Evolutionary conservation across 2,329 filamentous ascomycete genomes (phyloP).

Genomic region (Paracorniculantispora psalliotae): DNA sequence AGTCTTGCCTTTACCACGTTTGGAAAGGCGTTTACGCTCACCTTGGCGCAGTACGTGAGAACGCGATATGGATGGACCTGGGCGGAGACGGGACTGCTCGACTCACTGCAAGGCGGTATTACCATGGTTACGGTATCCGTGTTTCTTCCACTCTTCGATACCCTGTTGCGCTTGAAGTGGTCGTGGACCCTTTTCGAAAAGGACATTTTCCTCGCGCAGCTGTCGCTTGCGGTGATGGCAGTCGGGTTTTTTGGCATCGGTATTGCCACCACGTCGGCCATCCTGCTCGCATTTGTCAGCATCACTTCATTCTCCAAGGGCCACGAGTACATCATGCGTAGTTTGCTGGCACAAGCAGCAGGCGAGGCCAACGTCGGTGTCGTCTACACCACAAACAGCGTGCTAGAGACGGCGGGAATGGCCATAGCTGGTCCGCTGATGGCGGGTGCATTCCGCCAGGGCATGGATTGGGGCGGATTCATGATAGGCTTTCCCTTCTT

Average conservation of each 20-base stretch:
- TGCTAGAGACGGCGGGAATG: neutral
- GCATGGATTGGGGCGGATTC: neutral
- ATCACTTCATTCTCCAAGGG: neutral
- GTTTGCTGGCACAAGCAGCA: neutral
- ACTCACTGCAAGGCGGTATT: neutral
- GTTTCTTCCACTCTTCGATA: neutral
- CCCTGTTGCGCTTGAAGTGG: neutral
- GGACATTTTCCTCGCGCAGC: neutral
- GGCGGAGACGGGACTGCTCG: neutral
- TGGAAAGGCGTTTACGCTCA: neutral
- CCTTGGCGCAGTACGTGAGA: conserved; percentile 1
- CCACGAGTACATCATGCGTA: conserved; percentile 3
- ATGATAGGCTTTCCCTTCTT: neutral
- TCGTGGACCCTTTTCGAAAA: neutral
- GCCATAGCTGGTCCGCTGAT: neutral
- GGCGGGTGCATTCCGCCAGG: neutral
- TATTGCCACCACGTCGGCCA: neutral
- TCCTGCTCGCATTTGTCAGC: neutral
- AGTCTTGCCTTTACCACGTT: conserved; percentile 1
- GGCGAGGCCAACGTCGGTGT: neutral
- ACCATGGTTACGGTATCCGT: neutral
- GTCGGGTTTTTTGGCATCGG: neutral
- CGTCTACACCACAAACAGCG: conserved; percentile 5
- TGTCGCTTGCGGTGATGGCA: neutral
- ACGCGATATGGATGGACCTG: conserved; percentile 2